Conservation (phyloP, 371 early-diverging fungal species). For the Circinella umbellata region DNA sequence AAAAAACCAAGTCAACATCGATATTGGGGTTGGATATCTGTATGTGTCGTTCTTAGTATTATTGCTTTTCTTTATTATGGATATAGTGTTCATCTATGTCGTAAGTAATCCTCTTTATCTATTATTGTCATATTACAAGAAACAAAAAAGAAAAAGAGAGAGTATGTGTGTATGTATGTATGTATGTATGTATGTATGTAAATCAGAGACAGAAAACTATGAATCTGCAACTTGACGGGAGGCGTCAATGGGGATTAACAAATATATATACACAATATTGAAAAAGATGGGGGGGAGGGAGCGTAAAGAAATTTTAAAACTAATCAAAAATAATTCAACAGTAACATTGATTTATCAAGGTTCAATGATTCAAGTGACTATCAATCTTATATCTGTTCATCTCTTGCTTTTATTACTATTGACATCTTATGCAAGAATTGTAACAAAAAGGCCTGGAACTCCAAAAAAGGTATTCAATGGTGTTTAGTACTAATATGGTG, state of each 20-base stretch:
- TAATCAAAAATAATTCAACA: not conserved
- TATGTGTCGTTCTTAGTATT: slow-evolving; percentile 28
- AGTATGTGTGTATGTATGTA: too few species aligned
- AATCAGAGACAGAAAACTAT: not conserved
- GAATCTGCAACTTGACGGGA: not conserved
- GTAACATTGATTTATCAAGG: slow-evolving; percentile 17
- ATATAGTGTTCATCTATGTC: slow-evolving; percentile 26
- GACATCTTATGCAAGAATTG: slow-evolving; percentile 18
- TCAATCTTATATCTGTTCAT: slow-evolving; percentile 20
- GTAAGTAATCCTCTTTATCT: slow-evolving; percentile 20
- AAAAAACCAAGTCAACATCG: slow-evolving; percentile 42
- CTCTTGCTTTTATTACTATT: slow-evolving; percentile 15
- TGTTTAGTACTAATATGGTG: too few species aligned
- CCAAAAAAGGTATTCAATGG: slow-evolving; percentile 11
- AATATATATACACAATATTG: too few species aligned
- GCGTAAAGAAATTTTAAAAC: not conserved
- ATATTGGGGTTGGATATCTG: slow-evolving; percentile 42
- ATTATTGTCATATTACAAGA: not conserved
- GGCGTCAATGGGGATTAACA: too few species aligned
- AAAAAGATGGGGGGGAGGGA: too few species aligned
- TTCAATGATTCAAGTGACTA: slow-evolving; percentile 13
- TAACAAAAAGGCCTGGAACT: slow-evolving; percentile 13
- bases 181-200: too few species aligned
- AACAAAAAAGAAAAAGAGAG: not conserved
- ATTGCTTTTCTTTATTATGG: slow-evolving; percentile 30